These are phyloP conservation scores for Blastosporella zonata DNA, from an alignment of 1,284 basidiomycete species.

Conservation along the genomic window DNA sequence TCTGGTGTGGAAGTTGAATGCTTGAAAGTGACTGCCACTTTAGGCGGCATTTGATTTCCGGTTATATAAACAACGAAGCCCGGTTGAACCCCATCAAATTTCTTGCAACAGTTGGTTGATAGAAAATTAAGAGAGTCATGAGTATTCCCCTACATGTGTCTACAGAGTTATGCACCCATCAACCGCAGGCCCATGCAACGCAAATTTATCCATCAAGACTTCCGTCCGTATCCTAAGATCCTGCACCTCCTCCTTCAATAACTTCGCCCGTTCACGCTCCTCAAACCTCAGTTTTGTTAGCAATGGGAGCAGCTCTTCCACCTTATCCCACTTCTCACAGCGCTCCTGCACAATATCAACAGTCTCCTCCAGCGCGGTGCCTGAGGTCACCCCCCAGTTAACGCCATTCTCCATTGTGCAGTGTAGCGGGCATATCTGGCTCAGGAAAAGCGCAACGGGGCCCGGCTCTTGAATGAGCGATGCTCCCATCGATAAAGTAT, in stretches of 20 bases:
- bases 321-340: slow-evolving; percentile 42
- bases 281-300: slow-evolving; percentile 45
- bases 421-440: slow-evolving; percentile 41
- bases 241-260: slow-evolving; percentile 47
- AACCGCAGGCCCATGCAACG: background rate
- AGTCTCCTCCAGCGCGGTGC: slow-evolving; percentile 25
- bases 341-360: slow-evolving; percentile 27
- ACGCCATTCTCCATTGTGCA: slow-evolving; percentile 41
- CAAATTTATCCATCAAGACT: slow-evolving; percentile 39
- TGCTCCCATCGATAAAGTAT: slow-evolving; percentile 44
- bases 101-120: too few species aligned
- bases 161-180: slow-evolving; percentile 12
- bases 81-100: too few species aligned
- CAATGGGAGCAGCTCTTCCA: slow-evolving; percentile 44
- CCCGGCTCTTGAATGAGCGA: slow-evolving; percentile 42
- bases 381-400: slow-evolving; percentile 39
- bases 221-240: slow-evolving; percentile 47
- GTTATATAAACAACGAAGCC: background rate
- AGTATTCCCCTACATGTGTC: background rate
- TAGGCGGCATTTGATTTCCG: slow-evolving; percentile 10
- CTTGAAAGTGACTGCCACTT: background rate
- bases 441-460: slow-evolving; percentile 51
- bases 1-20: background rate
- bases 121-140: background rate
- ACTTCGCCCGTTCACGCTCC: slow-evolving; percentile 40